These are phyloP conservation scores for Zelonia costaricensis DNA, from an alignment of 208 protist genomes.

Conservation along the genomic window DNA sequence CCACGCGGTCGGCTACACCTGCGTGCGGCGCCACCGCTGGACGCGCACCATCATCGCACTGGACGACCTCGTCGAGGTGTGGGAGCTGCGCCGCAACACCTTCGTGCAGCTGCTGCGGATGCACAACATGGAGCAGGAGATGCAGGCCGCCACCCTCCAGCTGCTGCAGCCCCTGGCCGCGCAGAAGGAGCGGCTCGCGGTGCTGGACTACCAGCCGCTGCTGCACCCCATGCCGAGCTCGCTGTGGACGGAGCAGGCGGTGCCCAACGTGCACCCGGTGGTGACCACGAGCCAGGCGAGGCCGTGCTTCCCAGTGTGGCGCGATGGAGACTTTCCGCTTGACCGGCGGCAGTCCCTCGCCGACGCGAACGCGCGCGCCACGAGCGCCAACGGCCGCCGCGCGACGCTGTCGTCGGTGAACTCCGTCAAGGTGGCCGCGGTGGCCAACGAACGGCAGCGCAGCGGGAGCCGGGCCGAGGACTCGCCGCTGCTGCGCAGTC, in stretches of 20 bases:
- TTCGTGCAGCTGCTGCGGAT: conserved; percentile 67
- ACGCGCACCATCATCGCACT: conserved; percentile 57
- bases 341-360: conserved; percentile 22
- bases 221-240: conserved; percentile 68
- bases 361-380: conserved; percentile 2
- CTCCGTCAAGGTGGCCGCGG: conserved; percentile 7
- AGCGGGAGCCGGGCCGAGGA: conserved; percentile 8
- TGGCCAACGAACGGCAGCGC: conserved; percentile 24
- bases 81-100: conserved; percentile 56
- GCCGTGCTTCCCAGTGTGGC: conserved; percentile 64
- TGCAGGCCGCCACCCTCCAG: conserved; percentile 63
- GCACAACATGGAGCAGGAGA: conserved; percentile 45
- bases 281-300: conserved; percentile 32
- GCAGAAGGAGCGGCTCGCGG: conserved; percentile 30
- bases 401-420: conserved; percentile 9
- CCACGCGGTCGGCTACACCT: conserved; percentile 78
- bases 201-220: conserved; percentile 75
- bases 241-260: conserved; percentile 58
- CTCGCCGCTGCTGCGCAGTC: conserved; percentile 11
- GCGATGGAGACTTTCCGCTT: conserved; percentile 63
- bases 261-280: conserved; percentile 70
- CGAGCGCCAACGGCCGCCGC: conserved; percentile 13
- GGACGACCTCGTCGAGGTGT: conserved; percentile 72
- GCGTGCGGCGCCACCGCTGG: conserved; percentile 78
- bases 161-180: conserved; percentile 70